Evolutionary conservation across 2,329 filamentous ascomycete species (phyloP).

Genomic region (Zymoseptoria pseudotritici): DNA sequence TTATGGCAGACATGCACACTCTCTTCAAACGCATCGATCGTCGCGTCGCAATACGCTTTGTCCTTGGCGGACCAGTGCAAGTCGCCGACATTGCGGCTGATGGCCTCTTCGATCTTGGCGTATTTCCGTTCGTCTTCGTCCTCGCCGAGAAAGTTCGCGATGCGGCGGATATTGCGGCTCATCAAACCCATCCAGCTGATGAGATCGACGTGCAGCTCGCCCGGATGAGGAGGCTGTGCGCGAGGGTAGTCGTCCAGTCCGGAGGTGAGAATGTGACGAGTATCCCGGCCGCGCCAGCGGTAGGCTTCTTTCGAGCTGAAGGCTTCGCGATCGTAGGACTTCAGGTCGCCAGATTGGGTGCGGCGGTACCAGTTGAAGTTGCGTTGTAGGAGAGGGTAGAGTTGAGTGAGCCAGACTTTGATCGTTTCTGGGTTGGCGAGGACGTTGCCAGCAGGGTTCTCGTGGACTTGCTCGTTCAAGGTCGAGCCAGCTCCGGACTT

Average conservation of each 20-base stretch:
- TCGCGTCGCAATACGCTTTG: constrained; percentile 87
- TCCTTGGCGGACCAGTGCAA: constrained; percentile 82
- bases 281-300: constrained; percentile 85
- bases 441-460: constrained; percentile 38
- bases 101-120: constrained; percentile 63
- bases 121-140: constrained; percentile 70
- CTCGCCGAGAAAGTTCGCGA: constrained; percentile 68
- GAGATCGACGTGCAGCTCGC: constrained; percentile 89
- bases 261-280: constrained; percentile 81
- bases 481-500: constrained; percentile 24
- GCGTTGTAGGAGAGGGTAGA: constrained; percentile 80
- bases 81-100: constrained; percentile 79
- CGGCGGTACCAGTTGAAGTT: constrained; percentile 94
- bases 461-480: constrained; percentile 28
- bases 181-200: constrained; percentile 98
- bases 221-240: constrained; percentile 85
- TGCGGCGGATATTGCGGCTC: constrained; percentile 74
- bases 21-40: constrained; percentile 92
- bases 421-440: constrained; percentile 61
- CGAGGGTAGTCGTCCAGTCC: constrained; percentile 95
- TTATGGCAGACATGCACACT: constrained; percentile 86
- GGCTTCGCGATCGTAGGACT: constrained; percentile 74
- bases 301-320: constrained; percentile 89
- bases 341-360: constrained; percentile 84
- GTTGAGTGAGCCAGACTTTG: constrained; percentile 61